Evolutionary conservation across 2,329 filamentous ascomycete genomes (phyloP), one percentile per base, ranked within the genome.

Genomic region (Colletotrichum falcatum): DNA sequence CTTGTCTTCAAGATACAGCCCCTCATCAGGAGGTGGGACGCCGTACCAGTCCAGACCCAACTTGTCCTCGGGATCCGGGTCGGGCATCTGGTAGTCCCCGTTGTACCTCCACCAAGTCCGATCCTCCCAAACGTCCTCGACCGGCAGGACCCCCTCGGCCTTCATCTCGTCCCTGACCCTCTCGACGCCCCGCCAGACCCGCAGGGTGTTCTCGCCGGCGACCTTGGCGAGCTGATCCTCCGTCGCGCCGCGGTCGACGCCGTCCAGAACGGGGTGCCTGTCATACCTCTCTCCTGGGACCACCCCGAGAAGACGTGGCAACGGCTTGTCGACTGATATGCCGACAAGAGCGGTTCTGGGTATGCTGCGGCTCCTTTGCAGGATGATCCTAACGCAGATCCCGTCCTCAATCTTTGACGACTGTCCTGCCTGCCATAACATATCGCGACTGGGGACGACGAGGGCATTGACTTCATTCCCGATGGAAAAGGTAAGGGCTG

Each of bases 191-290:
- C 71, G 67, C 79, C 78, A 80, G 3, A 80, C 79, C 8, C 79
- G 61, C 8, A 82, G 68, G 46, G 82, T 81, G 42, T 83, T 83
- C 48, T 79, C 78, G 0, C 81, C 80, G 0, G 75, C 77, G 4
- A 82, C 77, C 68, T 79, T 79, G 1, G 75, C 74, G 6, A 81
- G 73, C 72, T 83, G 79, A 20, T 79, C 78, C 61, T 81, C 78
- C 0, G 80, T 81, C 0, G 80, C 81, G 1, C 81, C 81, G 11
- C 80, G 75, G 44, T 81, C 78, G 8, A 12, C 30, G 30, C 30
- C 30, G 30, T 33, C 30, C 30, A 33, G 30, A 7, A 33, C 30
- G 30, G 7, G 30, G 30, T 33, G 30, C 7, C 30, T 33, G 30
- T 7, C 30, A 33, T 7, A 33, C 4, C 30, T 33, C 30, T 7